Evolutionary conservation across 73 alveolate species (phyloP).

Genomic region (Uronychia setigera): DNA sequence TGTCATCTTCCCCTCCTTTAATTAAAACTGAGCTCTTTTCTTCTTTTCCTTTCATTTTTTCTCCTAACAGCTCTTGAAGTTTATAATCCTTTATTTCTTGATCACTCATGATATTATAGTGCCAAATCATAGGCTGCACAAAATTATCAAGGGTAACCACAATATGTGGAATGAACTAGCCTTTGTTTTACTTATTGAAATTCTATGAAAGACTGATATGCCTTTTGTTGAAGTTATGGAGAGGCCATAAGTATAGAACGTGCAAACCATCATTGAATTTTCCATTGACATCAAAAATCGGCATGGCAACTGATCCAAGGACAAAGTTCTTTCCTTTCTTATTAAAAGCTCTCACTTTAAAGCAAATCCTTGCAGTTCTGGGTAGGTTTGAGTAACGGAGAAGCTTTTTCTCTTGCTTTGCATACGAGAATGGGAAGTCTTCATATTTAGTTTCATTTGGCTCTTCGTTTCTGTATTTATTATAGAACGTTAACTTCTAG

Average conservation of each 20-base stretch:
- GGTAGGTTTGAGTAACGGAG: constrained; percentile 20
- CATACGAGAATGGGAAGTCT: neutral
- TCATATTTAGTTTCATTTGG: neutral
- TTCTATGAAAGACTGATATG: constrained; percentile 1
- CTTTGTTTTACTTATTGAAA: neutral
- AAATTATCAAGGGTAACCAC: constrained; percentile 18
- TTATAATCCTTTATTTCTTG: too few species aligned
- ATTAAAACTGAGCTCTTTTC: neutral
- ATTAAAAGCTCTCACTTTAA: constrained; percentile 24
- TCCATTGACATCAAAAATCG: constrained; percentile 30
- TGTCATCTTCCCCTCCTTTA: neutral
- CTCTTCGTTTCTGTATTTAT: neutral
- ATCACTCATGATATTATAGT: neutral
- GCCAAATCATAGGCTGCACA: neutral
- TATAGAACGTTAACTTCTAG: neutral
- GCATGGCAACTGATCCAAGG: constrained; percentile 43
- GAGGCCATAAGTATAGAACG: constrained; percentile 35
- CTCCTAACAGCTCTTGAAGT: neutral
- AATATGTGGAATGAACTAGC: too few species aligned
- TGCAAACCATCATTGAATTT: constrained; percentile 8
- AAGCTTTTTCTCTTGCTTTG: constrained; percentile 7
- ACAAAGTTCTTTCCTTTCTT: constrained; percentile 11
- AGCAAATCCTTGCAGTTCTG: constrained; percentile 26
- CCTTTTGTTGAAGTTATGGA: constrained; percentile 12
- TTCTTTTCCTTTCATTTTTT: neutral